Evolutionary conservation across 1,284 basidiomycete genomes (phyloP), one percentile per base, ranked within the genome.

Genomic region (Crucibulum cyathiforme): DNA sequence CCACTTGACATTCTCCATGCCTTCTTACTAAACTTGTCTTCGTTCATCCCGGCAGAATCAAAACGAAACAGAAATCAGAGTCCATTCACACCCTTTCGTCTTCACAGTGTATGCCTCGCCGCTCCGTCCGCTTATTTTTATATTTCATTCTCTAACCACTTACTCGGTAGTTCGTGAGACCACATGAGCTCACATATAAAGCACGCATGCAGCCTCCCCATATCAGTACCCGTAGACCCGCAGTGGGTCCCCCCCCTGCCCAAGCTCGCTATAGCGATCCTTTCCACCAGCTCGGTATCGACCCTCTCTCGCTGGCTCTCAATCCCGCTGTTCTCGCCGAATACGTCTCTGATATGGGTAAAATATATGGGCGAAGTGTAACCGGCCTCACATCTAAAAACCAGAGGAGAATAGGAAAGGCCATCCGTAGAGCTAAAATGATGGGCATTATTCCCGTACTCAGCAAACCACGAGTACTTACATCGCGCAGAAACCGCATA

Each of bases 351-450:
- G 86, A 88, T 36, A 93, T 98, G 88, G 96, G 95, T 57, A 94
- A 92, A 81, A 94, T 98, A 66, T 82, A 84, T 65, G 76, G 80
- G 13, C 84, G 97, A 47, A 84, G 84, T 8, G 73, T 85, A 56
- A 98, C 95, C 0, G 82, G 84, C 1, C 81, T 98, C 53, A 96
- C 95, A 5, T 86, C 89, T 76, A 90, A 88, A 74, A 92, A 82
- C 63, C 96, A 98, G 76, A 83, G 95, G 48, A 82, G 83, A 63
- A 71, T 98, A 5, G 93, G 89, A 50, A 96, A 96, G 78, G 93
- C 96, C 41, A 92, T 98, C 59, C 87, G 94, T 58, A 84, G 97
- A 58, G 94, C 97, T 56, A 93, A 94, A 76, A 93, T 91, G 82
- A 96, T 98, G 92, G 96, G 96, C 50, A 74, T 96, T 60, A 86